Conservation (phyloP, 768 basidiomycete species). For the Macrocybe gigantea region DNA sequence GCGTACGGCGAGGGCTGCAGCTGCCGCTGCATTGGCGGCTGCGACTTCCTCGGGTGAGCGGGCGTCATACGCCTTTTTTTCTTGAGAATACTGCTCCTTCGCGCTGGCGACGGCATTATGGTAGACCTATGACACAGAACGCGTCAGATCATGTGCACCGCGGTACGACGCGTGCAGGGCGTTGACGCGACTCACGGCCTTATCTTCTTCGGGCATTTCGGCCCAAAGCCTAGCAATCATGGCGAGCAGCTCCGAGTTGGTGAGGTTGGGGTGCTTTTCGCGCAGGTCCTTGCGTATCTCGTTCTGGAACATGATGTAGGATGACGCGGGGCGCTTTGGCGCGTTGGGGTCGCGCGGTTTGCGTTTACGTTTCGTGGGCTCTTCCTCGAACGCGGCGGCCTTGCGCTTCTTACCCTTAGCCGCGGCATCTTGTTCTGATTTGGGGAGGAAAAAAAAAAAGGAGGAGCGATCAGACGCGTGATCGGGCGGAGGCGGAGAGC, state of each 20-base stretch:
- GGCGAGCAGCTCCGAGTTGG: slow-evolving; percentile 66
- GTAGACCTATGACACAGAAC: slow-evolving; percentile 39
- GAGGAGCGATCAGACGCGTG: slow-evolving; percentile 8
- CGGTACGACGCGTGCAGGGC: background rate
- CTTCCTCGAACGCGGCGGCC: slow-evolving; percentile 34
- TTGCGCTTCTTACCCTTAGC: slow-evolving; percentile 49
- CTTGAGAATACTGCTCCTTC: slow-evolving; percentile 59
- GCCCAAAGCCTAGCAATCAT: slow-evolving; percentile 76
- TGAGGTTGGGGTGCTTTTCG: slow-evolving; percentile 53
- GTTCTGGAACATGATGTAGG: slow-evolving; percentile 94
- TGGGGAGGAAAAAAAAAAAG: slow-evolving; percentile 5
- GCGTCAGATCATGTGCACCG: slow-evolving; percentile 4
- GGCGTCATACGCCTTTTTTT: slow-evolving; percentile 63
- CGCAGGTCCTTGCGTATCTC: slow-evolving; percentile 74
- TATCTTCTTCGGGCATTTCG: slow-evolving; percentile 58
- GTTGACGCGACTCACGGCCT: slow-evolving; percentile 52
- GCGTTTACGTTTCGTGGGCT: slow-evolving; percentile 50
- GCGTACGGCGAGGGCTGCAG: slow-evolving; percentile 32
- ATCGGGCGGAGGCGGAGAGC: slow-evolving; percentile 7
- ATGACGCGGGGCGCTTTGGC: slow-evolving; percentile 88
- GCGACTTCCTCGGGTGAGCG: slow-evolving; percentile 42
- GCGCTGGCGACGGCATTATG: slow-evolving; percentile 44
- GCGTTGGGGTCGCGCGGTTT: slow-evolving; percentile 90
- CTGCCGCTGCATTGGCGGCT: slow-evolving; percentile 37
- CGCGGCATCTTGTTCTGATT: slow-evolving; percentile 11